Evolutionary conservation across 2,329 filamentous ascomycete species (phyloP), one percentile per base, ranked within the genome.

Genomic region (Fusarium chuoi): DNA sequence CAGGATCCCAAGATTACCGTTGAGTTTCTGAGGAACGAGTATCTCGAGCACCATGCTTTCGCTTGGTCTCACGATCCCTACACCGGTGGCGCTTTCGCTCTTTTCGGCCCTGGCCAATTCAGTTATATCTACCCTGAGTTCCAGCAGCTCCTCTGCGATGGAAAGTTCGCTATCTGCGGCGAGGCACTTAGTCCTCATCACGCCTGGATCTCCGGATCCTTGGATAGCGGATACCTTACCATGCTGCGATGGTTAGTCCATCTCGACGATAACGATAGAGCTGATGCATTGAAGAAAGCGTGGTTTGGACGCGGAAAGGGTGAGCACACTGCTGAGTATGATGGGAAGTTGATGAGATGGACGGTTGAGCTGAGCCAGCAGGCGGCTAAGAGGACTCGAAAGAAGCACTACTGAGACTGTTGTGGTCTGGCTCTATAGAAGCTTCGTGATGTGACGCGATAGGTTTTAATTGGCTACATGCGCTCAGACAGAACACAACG

Each of bases 41-140:
- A 73, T 12, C 26, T 62, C 1, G 62, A 69, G 1, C 75, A 84
- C n/a, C 80, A 84, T 26, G 81, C 79, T 0, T 83, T 75, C n/a
- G 78, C 81, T 2, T 85, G 83, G 84, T 80, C 78, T 20, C 78
- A 80, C 17, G 82, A 84, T 41, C 77, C 77, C 0, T 75, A 76
- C 14, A 79, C 77, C 2, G 73, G 77, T 0, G 84, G 84, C 0
- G 83, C 83, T 0, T 85, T 84, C 63, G 83, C 83, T 0, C 76
- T 81, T 12, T 85, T 84, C 38, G 80, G 82, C 0, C 82, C 83
- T 0, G 81, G 82, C 0, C 83, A 85, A 61, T 86, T 84, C 75
- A 75, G 73, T 5, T 77, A 81, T 26, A 41, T 83, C 33, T 84
- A 81, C 48, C 81, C 81, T 0, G 57, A 75, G 4, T 75, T 85